These are phyloP conservation scores for Cyclotella sp. DNA, from an alignment of 108 stramenopile genomes.

Conservation along the genomic window DNA sequence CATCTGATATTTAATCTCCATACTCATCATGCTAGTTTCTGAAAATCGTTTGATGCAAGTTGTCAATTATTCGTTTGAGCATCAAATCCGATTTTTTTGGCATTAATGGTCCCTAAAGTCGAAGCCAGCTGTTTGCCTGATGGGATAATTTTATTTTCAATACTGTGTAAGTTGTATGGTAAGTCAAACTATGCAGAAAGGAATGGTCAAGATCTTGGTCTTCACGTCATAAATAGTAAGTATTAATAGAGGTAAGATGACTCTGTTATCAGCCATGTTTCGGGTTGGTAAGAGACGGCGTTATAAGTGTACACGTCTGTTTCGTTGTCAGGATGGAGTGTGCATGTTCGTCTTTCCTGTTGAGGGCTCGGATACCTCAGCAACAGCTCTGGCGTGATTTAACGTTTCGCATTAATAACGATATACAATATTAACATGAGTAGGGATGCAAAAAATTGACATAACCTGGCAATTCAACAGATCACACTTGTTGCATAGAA, in stretches of 20 bases:
- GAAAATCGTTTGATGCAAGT: too few relatives aligned
- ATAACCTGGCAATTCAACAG: background rate
- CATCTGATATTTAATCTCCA: too few relatives aligned
- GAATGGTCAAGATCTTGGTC: background rate
- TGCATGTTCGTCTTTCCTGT: too few relatives aligned
- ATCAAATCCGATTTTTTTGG: too few relatives aligned
- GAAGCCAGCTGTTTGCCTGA: background rate
- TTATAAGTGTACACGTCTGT: background rate
- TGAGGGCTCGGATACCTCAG: too few relatives aligned
- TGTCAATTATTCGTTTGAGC: too few relatives aligned
- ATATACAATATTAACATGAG: background rate
- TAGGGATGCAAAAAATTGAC: background rate
- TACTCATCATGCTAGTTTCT: too few relatives aligned
- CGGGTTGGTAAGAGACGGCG: background rate
- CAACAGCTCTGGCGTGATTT: too few relatives aligned
- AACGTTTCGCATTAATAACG: too few relatives aligned
- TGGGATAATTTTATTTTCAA: conserved; percentile 1
- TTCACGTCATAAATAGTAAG: conserved; percentile 1
- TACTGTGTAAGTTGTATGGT: conserved; percentile 5
- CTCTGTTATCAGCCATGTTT: background rate
- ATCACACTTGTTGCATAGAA: conserved; percentile 8
- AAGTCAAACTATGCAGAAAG: background rate
- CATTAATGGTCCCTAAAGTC: too few relatives aligned
- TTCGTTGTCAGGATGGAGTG: background rate
- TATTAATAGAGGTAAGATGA: conserved; percentile 8